These are phyloP conservation scores for Aspergillus sp. DNA, from an alignment of 2,329 filamentous ascomycete genomes.

Conservation along the genomic window DNA sequence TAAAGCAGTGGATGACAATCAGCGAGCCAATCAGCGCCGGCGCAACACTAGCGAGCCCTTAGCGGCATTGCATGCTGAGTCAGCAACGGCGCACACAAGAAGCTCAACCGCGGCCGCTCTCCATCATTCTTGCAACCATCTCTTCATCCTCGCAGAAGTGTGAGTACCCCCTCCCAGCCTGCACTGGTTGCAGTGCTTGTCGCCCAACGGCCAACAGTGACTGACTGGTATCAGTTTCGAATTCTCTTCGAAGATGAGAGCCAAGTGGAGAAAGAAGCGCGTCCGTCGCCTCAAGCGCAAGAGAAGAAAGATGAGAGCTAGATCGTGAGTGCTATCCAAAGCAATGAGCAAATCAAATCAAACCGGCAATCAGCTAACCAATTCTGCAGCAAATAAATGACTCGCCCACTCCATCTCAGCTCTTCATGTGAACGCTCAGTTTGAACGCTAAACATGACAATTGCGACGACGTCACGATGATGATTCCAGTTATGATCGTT, in stretches of 20 bases:
- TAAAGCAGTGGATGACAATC: constrained; percentile 16
- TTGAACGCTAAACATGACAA: constrained; percentile 45
- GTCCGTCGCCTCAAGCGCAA: constrained; percentile 99
- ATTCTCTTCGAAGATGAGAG: constrained; percentile 67
- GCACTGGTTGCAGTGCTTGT: constrained; percentile 7
- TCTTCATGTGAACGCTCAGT: constrained; percentile 38
- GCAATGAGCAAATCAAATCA: not conserved
- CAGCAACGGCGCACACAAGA: constrained; percentile 46
- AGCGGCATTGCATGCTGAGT: constrained; percentile 37
- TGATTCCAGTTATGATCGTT: constrained; percentile 34
- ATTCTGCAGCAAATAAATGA: constrained; percentile 66
- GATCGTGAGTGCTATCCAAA: constrained; percentile 69
- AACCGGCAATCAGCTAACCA: constrained; percentile 29
- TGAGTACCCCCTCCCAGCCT: constrained; percentile 29
- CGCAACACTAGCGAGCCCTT: constrained; percentile 32
- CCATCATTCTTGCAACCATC: constrained; percentile 46
- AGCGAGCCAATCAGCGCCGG: constrained; percentile 20
- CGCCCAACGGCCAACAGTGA: constrained; percentile 3
- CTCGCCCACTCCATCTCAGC: constrained; percentile 60
- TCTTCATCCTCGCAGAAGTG: constrained; percentile 49
- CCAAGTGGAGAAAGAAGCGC: constrained; percentile 99
- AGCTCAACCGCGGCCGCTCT: constrained; percentile 34
- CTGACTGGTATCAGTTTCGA: constrained; percentile 28
- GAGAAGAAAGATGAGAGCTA: constrained; percentile 99
- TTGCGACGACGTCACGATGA: constrained; percentile 34